phyloP scores from a whole-genome alignment of 768 basidiomycete genomes.

The Suillus lakei region DNA sequence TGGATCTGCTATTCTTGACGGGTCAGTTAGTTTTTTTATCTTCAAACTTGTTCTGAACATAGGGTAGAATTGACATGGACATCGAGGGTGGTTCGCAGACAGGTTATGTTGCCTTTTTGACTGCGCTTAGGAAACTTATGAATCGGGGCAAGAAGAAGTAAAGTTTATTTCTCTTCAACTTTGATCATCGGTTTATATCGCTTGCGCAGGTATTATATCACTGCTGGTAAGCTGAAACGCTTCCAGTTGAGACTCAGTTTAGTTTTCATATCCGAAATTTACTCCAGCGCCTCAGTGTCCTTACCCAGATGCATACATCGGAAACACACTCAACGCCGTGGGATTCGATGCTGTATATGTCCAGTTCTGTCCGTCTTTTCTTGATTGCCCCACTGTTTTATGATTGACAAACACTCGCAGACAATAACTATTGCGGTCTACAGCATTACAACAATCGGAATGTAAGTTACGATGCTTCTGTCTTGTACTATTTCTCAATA shows the following conservation, averaged over 20 bases:
- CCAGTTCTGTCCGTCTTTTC: constrained; percentile 44
- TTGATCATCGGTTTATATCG: constrained; percentile 9
- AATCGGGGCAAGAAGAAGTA: constrained; percentile 30
- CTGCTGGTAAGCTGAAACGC: constrained; percentile 36
- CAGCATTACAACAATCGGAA: background rate
- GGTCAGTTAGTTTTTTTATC: constrained; percentile 42
- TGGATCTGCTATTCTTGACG: constrained; percentile 72
- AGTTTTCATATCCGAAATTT: background rate
- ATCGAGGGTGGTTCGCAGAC: constrained; percentile 47
- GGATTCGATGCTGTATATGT: constrained; percentile 55
- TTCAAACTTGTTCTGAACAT: background rate
- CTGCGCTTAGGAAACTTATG: constrained; percentile 31
- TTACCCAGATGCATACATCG: constrained; percentile 51
- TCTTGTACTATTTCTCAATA: background rate
- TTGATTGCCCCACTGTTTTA: constrained; percentile 12
- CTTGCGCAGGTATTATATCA: constrained; percentile 45
- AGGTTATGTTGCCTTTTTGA: constrained; percentile 35
- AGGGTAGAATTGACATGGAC: constrained; percentile 46
- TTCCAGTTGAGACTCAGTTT: background rate
- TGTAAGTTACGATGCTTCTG: constrained; percentile 6
- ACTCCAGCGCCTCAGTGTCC: constrained; percentile 46
- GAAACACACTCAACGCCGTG: constrained; percentile 45
- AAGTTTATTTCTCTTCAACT: constrained; percentile 6
- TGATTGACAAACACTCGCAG: background rate
- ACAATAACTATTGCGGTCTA: constrained; percentile 1